Percentiles rank a stretch among this genome's conserved stretches.
Conservation (phyloP, 2,329 filamentous ascomycete genomes). For the Nigrospora osmanthi region DNA sequence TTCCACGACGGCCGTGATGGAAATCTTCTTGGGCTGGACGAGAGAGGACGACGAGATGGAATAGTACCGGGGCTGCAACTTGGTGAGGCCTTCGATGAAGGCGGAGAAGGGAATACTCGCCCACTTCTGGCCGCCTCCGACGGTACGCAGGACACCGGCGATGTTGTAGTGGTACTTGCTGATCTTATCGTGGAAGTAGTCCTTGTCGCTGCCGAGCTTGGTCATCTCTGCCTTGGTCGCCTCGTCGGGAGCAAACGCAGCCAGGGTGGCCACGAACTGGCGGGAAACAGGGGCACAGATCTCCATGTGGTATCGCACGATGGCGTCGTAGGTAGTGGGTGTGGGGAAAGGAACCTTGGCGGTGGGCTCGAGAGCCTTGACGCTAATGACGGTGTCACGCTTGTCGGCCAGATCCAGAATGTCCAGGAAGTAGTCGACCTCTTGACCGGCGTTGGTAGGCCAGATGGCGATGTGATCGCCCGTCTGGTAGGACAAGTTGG, state of each 20-base stretch:
- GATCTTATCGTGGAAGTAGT: constrained; percentile 87
- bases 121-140: constrained; percentile 72
- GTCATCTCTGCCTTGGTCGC: constrained; percentile 79
- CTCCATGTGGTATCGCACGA: constrained; percentile 92
- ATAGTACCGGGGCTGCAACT: constrained; percentile 97
- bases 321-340: constrained; percentile 92
- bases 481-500: constrained; percentile 88
- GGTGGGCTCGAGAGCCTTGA: constrained; percentile 89
- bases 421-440: constrained; percentile 83
- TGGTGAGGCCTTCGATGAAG: constrained; percentile 86
- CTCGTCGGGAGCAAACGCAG: constrained; percentile 84
- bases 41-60: constrained; percentile 96
- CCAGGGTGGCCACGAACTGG: constrained; percentile 82
- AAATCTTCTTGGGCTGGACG: constrained; percentile 90
- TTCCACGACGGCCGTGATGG: constrained; percentile 92
- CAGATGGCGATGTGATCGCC: constrained; percentile 96
- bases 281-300: constrained; percentile 92
- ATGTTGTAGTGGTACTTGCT: constrained; percentile 81
- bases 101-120: constrained; percentile 83
- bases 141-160: constrained; percentile 68
- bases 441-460: constrained; percentile 89
- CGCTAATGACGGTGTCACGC: constrained; percentile 71
- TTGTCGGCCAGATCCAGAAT: constrained; percentile 71
- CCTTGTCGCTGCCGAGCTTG: constrained; percentile 85
- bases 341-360: constrained; percentile 97